phyloP scores from a whole-genome alignment of 208 protist species.

The Novymonas esmeraldas region DNA sequence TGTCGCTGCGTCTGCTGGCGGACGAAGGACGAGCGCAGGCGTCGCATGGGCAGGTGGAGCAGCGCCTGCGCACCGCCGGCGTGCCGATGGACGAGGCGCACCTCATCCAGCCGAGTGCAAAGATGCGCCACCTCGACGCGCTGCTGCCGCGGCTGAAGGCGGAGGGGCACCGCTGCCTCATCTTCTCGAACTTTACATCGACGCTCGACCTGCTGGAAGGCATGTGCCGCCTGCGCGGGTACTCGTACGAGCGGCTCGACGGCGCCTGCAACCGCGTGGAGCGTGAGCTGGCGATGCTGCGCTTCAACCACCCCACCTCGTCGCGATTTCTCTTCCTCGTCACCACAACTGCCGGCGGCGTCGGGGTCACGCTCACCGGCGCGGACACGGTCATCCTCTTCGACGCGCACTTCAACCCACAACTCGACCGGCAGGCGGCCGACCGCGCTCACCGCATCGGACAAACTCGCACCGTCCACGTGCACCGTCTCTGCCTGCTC shows the following conservation, averaged over 20 bases:
- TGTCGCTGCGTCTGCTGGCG: conserved; percentile 73
- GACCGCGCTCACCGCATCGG: conserved; percentile 96
- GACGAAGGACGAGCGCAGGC: conserved; percentile 36
- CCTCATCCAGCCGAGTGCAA: conserved; percentile 84
- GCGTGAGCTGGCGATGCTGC: conserved; percentile 93
- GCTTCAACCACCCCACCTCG: conserved; percentile 90
- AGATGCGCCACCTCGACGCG: conserved; percentile 95
- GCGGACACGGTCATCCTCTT: conserved; percentile 96
- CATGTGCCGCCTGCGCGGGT: conserved; percentile 67
- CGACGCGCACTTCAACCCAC: conserved; percentile 98
- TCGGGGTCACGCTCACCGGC: conserved; percentile 98
- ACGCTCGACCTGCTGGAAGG: conserved; percentile 89
- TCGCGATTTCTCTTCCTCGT: conserved; percentile 97
- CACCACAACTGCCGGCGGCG: conserved; percentile 97
- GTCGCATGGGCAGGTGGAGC: conserved; percentile 27
- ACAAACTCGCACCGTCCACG: conserved; percentile 93
- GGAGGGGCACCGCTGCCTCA: conserved; percentile 84
- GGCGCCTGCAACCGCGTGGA: conserved; percentile 81
- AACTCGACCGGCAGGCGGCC: conserved; percentile 97
- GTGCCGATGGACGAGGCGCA: conserved; percentile 61
- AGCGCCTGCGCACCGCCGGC: conserved; percentile 55
- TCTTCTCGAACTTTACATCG: conserved; percentile 92
- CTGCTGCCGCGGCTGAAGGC: conserved; percentile 83
- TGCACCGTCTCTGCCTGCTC: conserved; percentile 95
- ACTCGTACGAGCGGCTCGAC: conserved; percentile 86